Evolutionary conservation across 148 eudicot genomes (phyloP), one percentile per base, ranked within the genome.

Genomic region (Arbutus unedo): DNA sequence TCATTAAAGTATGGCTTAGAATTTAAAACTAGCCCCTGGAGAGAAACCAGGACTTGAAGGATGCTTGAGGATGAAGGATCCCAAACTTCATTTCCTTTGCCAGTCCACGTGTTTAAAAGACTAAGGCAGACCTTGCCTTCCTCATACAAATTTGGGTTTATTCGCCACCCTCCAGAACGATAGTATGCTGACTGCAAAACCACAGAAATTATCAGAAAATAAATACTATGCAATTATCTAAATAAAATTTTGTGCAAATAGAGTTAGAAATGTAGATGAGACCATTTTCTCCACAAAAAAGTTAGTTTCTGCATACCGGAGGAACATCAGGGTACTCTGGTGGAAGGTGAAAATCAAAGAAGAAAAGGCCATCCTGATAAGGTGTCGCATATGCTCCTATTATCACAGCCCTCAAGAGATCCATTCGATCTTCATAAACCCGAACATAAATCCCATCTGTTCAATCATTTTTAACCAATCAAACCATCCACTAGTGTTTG

Each of bases 101-200:
- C 99, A 81, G 97, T 91, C 99, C 99, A 96, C 62, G 99, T 96
- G 84, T 96, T 96, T 76, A 96, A 84, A 50, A 96, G 94, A 87
- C 99, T 96, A 31, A 96, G 97, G 85, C 99, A 96, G 43, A 96
- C 99, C 87, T 96, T 96, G 78, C 99, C 99, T 90, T 96, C 99
- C 88, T 96, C 98, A 13, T 96, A 96, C 57, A 96, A 76, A 79
- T 96, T 96, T 2, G 99, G 99, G 82, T 96, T 96, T 87, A 96
- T 84, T 81, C 96, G 89, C 99, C 99, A 96, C 38, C 99, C 99
- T 72, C 99, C 99, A 84, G 99, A 96, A 85, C 93, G 98, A 87
- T 96, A 96, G 75, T 93, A 93, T 47, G 94, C 99, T 21, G 98
- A 92, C 99, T 96, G 94, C 86, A 84, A 77, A 4, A 45, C 47